phyloP scores from a whole-genome alignment of 2,329 filamentous ascomycete species.

The Septoria linicola region DNA sequence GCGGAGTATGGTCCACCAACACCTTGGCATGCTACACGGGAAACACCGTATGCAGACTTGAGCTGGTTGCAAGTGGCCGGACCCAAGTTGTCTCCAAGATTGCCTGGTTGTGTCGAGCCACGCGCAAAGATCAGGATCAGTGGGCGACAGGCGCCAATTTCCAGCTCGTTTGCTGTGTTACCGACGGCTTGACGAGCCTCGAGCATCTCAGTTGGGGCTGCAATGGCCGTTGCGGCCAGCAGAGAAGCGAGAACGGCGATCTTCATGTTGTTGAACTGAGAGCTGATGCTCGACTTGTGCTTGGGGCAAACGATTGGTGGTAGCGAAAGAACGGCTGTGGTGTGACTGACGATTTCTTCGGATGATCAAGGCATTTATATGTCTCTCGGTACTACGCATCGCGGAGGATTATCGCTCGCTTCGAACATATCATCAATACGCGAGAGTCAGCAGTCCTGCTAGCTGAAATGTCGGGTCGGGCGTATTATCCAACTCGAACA shows the following conservation, averaged over 20 bases:
- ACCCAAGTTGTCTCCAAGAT: slow-evolving; percentile 43
- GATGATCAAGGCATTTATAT: background rate
- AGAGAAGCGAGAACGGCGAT: slow-evolving; percentile 4
- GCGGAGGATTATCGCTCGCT: background rate
- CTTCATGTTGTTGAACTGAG: background rate
- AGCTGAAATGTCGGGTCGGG: background rate
- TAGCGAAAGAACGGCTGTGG: background rate
- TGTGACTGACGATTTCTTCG: too few relatives aligned
- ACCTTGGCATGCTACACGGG: slow-evolving; percentile 30
- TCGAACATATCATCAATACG: background rate
- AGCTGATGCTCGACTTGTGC: background rate
- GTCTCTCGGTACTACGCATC: background rate
- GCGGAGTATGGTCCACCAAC: slow-evolving; percentile 27
- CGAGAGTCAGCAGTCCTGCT: too few relatives aligned
- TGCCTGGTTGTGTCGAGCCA: slow-evolving; percentile 55
- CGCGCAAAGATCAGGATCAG: slow-evolving; percentile 58
- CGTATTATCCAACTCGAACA: background rate
- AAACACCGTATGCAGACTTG: slow-evolving; percentile 7
- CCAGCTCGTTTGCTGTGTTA: slow-evolving; percentile 18
- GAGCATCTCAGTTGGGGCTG: slow-evolving; percentile 5
- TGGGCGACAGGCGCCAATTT: slow-evolving; percentile 40
- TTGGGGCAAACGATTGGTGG: background rate
- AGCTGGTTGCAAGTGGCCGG: slow-evolving; percentile 10
- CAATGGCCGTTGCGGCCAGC: slow-evolving; percentile 12
- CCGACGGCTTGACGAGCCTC: background rate